Percentiles rank a stretch among this genome's conserved stretches.
Conservation (phyloP, 2,329 filamentous ascomycete genomes). For the Diaporthe longicolla region DNA sequence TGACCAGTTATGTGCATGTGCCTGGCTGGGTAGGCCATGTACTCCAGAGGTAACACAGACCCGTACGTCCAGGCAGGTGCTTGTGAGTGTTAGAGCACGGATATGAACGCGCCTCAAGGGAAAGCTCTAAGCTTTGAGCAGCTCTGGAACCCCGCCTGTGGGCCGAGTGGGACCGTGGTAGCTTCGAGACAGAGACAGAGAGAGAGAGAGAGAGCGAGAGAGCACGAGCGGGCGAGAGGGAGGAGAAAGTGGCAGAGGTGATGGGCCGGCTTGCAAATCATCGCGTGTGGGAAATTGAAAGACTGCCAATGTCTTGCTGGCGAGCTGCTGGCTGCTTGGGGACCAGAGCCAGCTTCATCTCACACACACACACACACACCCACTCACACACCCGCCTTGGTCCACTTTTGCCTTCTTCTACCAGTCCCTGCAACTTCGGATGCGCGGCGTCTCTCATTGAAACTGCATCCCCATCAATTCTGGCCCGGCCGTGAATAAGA, state of each 20-base stretch:
- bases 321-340: slow-evolving; percentile 8
- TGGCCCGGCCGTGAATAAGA: slow-evolving; percentile 22
- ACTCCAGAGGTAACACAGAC: not conserved
- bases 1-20: not conserved
- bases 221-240: not conserved
- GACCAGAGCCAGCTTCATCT: not conserved
- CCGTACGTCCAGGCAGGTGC: not conserved
- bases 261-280: not conserved
- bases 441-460: slow-evolving; percentile 23
- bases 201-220: not conserved
- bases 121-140: slow-evolving; percentile 30
- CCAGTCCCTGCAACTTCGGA: slow-evolving; percentile 29
- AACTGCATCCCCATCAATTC: slow-evolving; percentile 24
- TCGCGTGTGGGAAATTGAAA: not conserved
- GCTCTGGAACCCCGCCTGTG: slow-evolving; percentile 20
- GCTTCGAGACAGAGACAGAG: slow-evolving; percentile 20
- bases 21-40: not conserved
- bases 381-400: slow-evolving; percentile 17
- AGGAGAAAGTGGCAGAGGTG: not conserved
- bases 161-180: slow-evolving; percentile 28
- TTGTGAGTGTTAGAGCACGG: slow-evolving; percentile 11
- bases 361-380: slow-evolving; percentile 21
- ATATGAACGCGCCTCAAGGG: not conserved
- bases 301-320: slow-evolving; percentile 18
- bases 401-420: slow-evolving; percentile 23